Conservation (phyloP, 495 filamentous ascomycete genomes). For the Diplogelasinospora grovesii region DNA sequence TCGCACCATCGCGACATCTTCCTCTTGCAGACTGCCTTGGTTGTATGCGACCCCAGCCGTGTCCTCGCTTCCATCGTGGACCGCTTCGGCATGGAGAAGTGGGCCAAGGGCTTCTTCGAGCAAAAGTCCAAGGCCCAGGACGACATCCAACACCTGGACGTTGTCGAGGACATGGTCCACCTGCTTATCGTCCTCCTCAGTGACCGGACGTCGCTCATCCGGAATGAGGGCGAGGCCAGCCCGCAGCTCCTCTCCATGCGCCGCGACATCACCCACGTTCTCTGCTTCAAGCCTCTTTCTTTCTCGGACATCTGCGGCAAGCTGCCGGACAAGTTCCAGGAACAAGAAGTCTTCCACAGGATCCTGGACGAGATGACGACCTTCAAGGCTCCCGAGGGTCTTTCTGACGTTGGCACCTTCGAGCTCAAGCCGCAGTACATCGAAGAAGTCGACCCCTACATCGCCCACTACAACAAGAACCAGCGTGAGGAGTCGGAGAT, state of each 20-base stretch:
- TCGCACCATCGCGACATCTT: conserved; percentile 94
- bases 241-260: conserved; percentile 66
- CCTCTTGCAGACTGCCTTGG: conserved; percentile 82
- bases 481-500: conserved; percentile 93
- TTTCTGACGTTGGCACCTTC: conserved; percentile 89
- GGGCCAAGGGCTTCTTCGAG: conserved; percentile 77
- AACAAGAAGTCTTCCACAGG: conserved; percentile 68
- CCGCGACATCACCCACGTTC: conserved; percentile 83
- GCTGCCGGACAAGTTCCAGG: conserved; percentile 78
- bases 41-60: conserved; percentile 74
- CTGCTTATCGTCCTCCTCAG: conserved; percentile 85
- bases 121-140: conserved; percentile 62
- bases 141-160: conserved; percentile 77
- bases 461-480: conserved; percentile 90
- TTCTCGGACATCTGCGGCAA: conserved; percentile 82
- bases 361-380: conserved; percentile 83
- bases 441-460: conserved; percentile 86
- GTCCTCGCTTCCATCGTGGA: conserved; percentile 88
- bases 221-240: conserved; percentile 57
- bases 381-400: conserved; percentile 82
- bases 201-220: conserved; percentile 75
- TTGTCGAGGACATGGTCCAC: conserved; percentile 93
- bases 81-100: conserved; percentile 81
- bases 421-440: conserved; percentile 81
- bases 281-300: conserved; percentile 93